phyloP scores from a whole-genome alignment of 2,329 filamentous ascomycete species.

The Penicillium sp. region DNA sequence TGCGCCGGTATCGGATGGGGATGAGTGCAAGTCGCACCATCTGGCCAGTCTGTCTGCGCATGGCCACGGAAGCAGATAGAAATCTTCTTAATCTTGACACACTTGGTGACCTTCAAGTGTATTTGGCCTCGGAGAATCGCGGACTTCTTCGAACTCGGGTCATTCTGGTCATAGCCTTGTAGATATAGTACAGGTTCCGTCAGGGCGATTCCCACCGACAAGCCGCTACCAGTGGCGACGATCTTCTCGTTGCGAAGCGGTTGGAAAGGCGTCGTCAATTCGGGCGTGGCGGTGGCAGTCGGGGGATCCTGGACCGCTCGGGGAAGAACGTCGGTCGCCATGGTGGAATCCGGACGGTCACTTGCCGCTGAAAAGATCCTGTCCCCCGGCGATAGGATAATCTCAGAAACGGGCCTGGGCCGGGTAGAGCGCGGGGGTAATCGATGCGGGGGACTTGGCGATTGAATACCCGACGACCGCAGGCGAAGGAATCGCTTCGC shows the following conservation, averaged over 20 bases:
- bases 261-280: conserved; percentile 31
- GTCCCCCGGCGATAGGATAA: conserved; percentile 33
- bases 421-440: conserved; percentile 26
- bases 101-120: conserved; percentile 76
- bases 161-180: conserved; percentile 48
- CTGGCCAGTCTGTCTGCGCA: conserved; percentile 91
- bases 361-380: conserved; percentile 27
- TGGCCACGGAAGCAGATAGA: conserved; percentile 80
- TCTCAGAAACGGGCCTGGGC: conserved; percentile 34
- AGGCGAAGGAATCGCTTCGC: conserved; percentile 46
- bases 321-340: conserved; percentile 22
- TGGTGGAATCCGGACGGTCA: conserved; percentile 29
- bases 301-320: conserved; percentile 19
- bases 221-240: conserved; percentile 47
- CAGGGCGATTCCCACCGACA: conserved; percentile 45
- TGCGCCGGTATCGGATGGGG: background rate
- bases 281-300: conserved; percentile 22
- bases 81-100: conserved; percentile 87
- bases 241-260: conserved; percentile 44
- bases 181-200: conserved; percentile 48
- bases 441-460: conserved; percentile 23
- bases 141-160: conserved; percentile 59
- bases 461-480: conserved; percentile 29
- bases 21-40: conserved; percentile 51
- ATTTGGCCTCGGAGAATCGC: conserved; percentile 82